These are phyloP conservation scores for Aspergillus sp. DNA, from an alignment of 2,329 filamentous ascomycete genomes.

Conservation along the genomic window DNA sequence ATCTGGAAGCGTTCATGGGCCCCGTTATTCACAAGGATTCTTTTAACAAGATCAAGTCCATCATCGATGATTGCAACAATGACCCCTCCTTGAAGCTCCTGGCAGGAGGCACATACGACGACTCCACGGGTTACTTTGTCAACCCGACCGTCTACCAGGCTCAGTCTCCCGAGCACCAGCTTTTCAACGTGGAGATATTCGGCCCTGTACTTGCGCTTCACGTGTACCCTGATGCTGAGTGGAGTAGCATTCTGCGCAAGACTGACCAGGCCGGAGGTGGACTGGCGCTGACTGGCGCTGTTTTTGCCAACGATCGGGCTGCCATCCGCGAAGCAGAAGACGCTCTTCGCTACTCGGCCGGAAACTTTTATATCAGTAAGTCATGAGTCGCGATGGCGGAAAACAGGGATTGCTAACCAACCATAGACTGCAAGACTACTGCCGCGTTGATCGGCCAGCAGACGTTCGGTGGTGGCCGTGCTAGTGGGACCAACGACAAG, in stretches of 20 bases:
- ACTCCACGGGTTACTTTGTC: conserved; percentile 74
- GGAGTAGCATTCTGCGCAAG: conserved; percentile 54
- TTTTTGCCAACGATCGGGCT: conserved; percentile 39
- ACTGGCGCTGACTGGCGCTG: conserved; percentile 39
- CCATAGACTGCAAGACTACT: conserved; percentile 49
- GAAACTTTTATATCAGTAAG: conserved; percentile 44
- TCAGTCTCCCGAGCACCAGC: conserved; percentile 66
- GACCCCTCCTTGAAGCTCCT: conserved; percentile 69
- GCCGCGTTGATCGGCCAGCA: conserved; percentile 73
- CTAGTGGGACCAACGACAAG: conserved; percentile 73
- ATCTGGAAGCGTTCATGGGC: conserved; percentile 67
- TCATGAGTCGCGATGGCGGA: not conserved
- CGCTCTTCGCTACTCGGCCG: conserved; percentile 36
- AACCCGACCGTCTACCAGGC: conserved; percentile 77
- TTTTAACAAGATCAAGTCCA: conserved; percentile 73
- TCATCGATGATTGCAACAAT: conserved; percentile 73
- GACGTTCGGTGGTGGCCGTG: conserved; percentile 67
- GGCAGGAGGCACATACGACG: conserved; percentile 72
- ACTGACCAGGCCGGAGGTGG: conserved; percentile 33
- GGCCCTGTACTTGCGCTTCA: conserved; percentile 71
- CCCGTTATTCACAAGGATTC: conserved; percentile 77
- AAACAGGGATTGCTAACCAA: not conserved
- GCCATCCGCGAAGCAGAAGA: conserved; percentile 38
- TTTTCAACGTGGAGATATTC: conserved; percentile 76
- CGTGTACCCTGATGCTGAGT: conserved; percentile 72